These are phyloP conservation scores for Hippophae gyantsensis DNA, from an alignment of 306 rosid species.

Conservation along the genomic window DNA sequence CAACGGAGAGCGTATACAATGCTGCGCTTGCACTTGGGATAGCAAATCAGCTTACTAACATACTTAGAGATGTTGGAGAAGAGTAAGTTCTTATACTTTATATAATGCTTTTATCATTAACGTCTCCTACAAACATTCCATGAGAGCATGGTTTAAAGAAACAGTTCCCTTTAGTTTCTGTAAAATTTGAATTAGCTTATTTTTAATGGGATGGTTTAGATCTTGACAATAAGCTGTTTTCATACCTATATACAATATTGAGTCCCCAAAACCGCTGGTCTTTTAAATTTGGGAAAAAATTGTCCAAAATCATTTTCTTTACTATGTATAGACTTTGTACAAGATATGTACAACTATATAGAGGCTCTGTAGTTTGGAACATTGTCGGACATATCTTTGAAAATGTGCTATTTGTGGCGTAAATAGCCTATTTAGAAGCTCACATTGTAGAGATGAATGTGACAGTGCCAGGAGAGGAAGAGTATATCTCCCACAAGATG, in stretches of 20 bases:
- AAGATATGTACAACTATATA: too few species aligned
- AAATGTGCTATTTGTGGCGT: not conserved
- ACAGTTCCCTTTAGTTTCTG: not conserved
- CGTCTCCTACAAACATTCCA: not conserved
- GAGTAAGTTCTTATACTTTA: constrained; percentile 50
- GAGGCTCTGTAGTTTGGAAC: too few species aligned
- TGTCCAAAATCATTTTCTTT: too few species aligned
- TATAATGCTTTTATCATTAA: not conserved
- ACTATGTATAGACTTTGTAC: too few species aligned
- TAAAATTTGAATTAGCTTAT: not conserved
- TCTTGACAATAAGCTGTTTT: too few species aligned
- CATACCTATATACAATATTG: too few species aligned
- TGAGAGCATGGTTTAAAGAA: not conserved
- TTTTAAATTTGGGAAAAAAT: too few species aligned
- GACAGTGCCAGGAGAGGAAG: constrained; percentile 90
- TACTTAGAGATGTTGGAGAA: constrained; percentile 96
- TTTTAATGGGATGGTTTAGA: too few species aligned
- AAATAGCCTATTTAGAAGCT: not conserved
- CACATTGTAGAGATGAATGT: not conserved
- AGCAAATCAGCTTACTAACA: constrained; percentile 95
- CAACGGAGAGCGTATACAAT: constrained; percentile 71
- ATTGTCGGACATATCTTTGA: too few species aligned
- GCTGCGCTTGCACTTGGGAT: constrained; percentile 93
- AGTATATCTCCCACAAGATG: constrained; percentile 90
- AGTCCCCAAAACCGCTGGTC: too few species aligned